These are phyloP conservation scores for Cyberlindnera mrakii DNA, from an alignment of 805 yeast species.

Conservation along the genomic window DNA sequence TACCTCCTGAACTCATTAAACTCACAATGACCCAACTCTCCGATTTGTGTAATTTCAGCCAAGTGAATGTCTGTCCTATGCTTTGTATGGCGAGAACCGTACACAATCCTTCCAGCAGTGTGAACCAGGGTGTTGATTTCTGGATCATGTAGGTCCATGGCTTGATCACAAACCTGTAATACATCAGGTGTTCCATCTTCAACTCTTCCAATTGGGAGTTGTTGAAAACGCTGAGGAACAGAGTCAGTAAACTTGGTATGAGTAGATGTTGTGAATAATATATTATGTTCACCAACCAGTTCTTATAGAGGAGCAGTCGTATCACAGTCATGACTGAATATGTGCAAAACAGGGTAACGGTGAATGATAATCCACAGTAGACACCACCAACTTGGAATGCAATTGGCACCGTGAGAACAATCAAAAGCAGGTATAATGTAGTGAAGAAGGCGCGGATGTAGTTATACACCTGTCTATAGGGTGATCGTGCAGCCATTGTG, in stretches of 20 bases:
- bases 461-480: slow-evolving; percentile 1
- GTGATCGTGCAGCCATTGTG: neutral
- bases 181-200: slow-evolving; percentile 17
- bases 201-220: slow-evolving; percentile 23
- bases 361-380: slow-evolving; percentile 81
- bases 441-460: slow-evolving; percentile 34
- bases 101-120: slow-evolving; percentile 89
- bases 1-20: slow-evolving; percentile 64
- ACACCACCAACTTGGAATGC: slow-evolving; percentile 93
- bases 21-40: slow-evolving; percentile 75
- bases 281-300: slow-evolving; percentile 31
- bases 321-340: slow-evolving; percentile 72
- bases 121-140: slow-evolving; percentile 84
- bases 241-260: slow-evolving; percentile 73
- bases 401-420: slow-evolving; percentile 80
- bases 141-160: slow-evolving; percentile 70
- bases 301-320: slow-evolving; percentile 41
- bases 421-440: slow-evolving; percentile 56
- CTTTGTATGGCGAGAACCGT: slow-evolving; percentile 89
- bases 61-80: slow-evolving; percentile 72
- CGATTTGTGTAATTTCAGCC: slow-evolving; percentile 56
- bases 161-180: slow-evolving; percentile 35
- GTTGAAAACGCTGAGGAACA: slow-evolving; percentile 53
- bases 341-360: slow-evolving; percentile 62
- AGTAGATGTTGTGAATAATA: slow-evolving; percentile 80